phyloP scores from a whole-genome alignment of 768 basidiomycete species.

The Xanthoconium purpureum region DNA sequence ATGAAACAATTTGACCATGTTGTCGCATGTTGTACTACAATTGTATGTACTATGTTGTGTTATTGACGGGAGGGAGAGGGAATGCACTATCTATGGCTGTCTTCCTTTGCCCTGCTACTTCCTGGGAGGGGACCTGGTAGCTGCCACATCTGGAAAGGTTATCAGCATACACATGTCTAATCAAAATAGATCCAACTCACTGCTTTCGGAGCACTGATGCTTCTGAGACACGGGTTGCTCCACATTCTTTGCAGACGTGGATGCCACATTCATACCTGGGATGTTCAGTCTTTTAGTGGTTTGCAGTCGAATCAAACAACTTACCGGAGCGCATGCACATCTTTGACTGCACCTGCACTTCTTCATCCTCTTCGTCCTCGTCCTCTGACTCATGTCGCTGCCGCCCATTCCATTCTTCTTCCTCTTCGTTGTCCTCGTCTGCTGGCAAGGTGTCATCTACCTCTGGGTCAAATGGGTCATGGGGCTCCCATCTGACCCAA shows the following conservation, averaged over 20 bases:
- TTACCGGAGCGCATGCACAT: neutral
- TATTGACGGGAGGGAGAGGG: no score
- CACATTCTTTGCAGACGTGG: neutral
- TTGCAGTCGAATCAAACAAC: neutral
- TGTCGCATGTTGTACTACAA: no score
- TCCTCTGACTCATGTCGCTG: neutral
- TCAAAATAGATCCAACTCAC: neutral
- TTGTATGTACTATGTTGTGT: no score
- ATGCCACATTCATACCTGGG: neutral
- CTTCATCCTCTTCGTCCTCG: neutral
- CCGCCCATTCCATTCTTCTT: neutral
- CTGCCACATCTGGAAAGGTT: neutral
- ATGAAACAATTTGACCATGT: no score
- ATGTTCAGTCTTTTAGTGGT: no score
- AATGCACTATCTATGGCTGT: neutral
- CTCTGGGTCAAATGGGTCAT: neutral
- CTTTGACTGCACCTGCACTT: neutral
- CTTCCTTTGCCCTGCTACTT: neutral
- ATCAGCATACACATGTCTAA: neutral
- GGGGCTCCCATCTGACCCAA: neutral
- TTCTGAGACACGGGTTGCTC: neutral
- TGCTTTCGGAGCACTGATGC: neutral
- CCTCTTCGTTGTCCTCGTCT: neutral
- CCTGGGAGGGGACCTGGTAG: neutral
- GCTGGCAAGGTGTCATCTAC: neutral